A percentile compares a stretch with the other conserved stretches of the same genome.
These are phyloP conservation scores for Puccinia triticina DNA, from an alignment of 1,284 basidiomycete genomes.

Conservation along the genomic window DNA sequence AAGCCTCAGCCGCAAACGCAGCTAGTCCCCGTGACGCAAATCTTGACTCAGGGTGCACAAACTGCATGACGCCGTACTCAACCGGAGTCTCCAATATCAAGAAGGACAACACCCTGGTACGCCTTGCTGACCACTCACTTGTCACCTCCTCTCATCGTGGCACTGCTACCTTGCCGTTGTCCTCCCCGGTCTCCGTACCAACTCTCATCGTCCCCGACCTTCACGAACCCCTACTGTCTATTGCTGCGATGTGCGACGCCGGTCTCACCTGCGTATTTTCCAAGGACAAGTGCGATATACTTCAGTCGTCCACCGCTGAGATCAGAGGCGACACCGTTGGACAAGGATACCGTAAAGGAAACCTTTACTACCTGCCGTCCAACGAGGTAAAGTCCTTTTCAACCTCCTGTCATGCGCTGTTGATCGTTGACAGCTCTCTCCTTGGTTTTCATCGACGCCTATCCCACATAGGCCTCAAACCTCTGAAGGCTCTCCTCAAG, in stretches of 20 bases:
- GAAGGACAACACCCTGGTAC: too few relatives aligned
- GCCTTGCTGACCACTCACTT: neutral
- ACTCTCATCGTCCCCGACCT: neutral
- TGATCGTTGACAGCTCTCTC: too few relatives aligned
- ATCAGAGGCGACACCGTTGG: neutral
- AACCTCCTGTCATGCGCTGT: neutral
- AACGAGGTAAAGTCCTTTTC: neutral
- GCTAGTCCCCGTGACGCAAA: too few relatives aligned
- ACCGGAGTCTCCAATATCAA: too few relatives aligned
- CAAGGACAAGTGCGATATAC: neutral
- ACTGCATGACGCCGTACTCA: neutral
- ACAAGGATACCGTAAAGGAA: too few relatives aligned
- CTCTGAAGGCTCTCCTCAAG: slow-evolving; percentile 1
- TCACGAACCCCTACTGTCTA: too few relatives aligned
- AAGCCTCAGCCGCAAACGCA: neutral
- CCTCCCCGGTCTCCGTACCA: neutral
- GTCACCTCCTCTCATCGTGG: neutral
- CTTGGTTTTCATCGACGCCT: too few relatives aligned
- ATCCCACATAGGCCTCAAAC: slow-evolving; percentile 9
- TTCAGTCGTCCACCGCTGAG: too few relatives aligned
- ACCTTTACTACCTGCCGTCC: slow-evolving; percentile 6
- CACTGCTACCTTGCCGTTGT: neutral
- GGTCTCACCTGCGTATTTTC: neutral
- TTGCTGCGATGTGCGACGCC: neutral
- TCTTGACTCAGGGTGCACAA: neutral